Conservation (phyloP, 208 protist genomes). For the Herpetomonas tarakana region DNA sequence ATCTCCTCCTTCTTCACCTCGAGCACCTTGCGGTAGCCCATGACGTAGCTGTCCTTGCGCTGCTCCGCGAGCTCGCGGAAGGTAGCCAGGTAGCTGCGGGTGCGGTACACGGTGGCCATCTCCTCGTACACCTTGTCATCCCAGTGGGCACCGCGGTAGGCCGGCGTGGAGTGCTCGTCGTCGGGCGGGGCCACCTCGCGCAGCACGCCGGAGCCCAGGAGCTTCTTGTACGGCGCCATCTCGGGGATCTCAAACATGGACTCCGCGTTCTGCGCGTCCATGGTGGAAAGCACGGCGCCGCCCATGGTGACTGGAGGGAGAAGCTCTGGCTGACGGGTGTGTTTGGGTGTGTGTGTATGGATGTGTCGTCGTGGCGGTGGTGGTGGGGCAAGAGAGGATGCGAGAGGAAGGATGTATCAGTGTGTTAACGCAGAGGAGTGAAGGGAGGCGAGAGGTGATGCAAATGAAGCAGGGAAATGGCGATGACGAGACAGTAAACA, state of each 20-base stretch:
- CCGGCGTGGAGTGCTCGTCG: constrained; percentile 11
- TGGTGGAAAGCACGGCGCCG: constrained; percentile 2
- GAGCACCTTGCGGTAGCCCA: constrained; percentile 26
- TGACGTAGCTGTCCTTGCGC: constrained; percentile 6
- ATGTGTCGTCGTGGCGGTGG: constrained; percentile 3
- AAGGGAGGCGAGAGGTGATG: too few relatives aligned
- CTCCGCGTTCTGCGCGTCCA: constrained; percentile 16
- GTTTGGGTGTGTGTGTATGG: constrained; percentile 11
- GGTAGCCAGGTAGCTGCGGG: constrained; percentile 8
- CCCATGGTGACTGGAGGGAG: too few relatives aligned
- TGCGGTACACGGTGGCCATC: constrained; percentile 8
- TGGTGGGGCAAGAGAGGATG: background rate
- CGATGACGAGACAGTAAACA: too few relatives aligned
- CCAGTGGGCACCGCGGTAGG: constrained; percentile 10
- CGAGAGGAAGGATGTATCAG: too few relatives aligned
- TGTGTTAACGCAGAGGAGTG: too few relatives aligned
- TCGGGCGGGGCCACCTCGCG: constrained; percentile 10
- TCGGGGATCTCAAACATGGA: constrained; percentile 9
- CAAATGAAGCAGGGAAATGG: too few relatives aligned
- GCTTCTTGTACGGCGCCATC: constrained; percentile 5
- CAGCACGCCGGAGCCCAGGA: constrained; percentile 2
- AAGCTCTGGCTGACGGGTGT: too few relatives aligned
- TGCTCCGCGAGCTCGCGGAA: constrained; percentile 7
- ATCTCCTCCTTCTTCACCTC: constrained; percentile 17
- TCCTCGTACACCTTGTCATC: constrained; percentile 14